Percentiles rank a stretch among this genome's conserved stretches.
These are phyloP conservation scores for Trichoderma endophyticum DNA, from an alignment of 2,329 filamentous ascomycete genomes.

Conservation along the genomic window DNA sequence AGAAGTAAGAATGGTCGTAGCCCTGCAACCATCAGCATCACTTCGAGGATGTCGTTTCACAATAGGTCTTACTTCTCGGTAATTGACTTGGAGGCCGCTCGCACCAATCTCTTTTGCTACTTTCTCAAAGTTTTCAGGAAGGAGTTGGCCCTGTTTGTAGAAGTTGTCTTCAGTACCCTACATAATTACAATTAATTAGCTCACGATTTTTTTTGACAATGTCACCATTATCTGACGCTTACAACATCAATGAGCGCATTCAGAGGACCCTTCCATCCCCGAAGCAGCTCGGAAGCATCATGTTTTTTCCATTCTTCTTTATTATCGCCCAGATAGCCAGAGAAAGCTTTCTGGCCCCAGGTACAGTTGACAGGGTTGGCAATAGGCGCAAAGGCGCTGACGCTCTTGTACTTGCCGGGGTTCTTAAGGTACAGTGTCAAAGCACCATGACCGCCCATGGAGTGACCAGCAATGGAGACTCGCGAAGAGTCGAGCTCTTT, in stretches of 20 bases:
- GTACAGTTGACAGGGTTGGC: slow-evolving; percentile 79
- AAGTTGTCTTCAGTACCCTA: slow-evolving; percentile 90
- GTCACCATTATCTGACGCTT: slow-evolving; percentile 2
- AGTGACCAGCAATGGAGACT: slow-evolving; percentile 87
- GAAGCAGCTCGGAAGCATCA: slow-evolving; percentile 87
- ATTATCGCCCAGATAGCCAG: slow-evolving; percentile 80
- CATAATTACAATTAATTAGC: slow-evolving; percentile 29
- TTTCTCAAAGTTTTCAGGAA: slow-evolving; percentile 87
- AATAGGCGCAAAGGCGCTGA: slow-evolving; percentile 88
- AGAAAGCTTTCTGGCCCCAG: slow-evolving; percentile 95
- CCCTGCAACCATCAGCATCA: slow-evolving; percentile 43
- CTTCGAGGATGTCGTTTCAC: background rate
- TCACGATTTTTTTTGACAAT: background rate
- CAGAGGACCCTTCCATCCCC: slow-evolving; percentile 66
- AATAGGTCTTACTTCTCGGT: slow-evolving; percentile 62
- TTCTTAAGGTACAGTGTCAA: slow-evolving; percentile 90
- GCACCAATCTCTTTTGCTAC: slow-evolving; percentile 72
- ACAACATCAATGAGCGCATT: slow-evolving; percentile 86
- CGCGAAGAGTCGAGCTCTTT: slow-evolving; percentile 63
- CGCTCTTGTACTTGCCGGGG: slow-evolving; percentile 82
- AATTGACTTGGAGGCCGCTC: slow-evolving; percentile 70
- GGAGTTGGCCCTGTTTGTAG: slow-evolving; percentile 87
- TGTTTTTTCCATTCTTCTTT: slow-evolving; percentile 79
- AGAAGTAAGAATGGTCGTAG: slow-evolving; percentile 98
- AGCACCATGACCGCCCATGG: slow-evolving; percentile 96